Evolutionary conservation across 2,329 filamentous ascomycete genomes (phyloP), one percentile per base, ranked within the genome.

Genomic region (Metarhizium humberi): DNA sequence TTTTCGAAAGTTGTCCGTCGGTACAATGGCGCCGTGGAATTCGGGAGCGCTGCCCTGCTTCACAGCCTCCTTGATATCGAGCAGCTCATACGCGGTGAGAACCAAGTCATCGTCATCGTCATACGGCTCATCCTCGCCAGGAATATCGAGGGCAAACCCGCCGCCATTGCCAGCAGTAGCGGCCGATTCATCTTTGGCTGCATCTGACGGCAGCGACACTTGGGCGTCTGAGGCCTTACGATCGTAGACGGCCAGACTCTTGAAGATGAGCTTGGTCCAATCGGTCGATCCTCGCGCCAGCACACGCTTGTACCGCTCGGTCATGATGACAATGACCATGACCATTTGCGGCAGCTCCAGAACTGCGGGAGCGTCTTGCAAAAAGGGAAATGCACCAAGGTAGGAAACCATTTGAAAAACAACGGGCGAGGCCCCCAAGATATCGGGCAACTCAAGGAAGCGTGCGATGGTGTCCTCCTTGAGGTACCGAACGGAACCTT

Each of bases 381-480:
- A 75, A 60, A 90, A 90, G 0, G 87, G 87, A 57, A 91, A 90
- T 1, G 87, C 84, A 36, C 84, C 87, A 1, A 90, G 74, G 61
- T 85, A 87, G 4, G 84, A 85, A 2, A 85, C 68, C 77, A 89
- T 86, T 63, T 88, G 85, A 64, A 88, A 90, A 49, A 90, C 64
- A 47, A 90, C 78, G 2, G 85, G 78, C 4, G 85, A 86, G 7
- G 81, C 85, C 52, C 77, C 79, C 30, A 90, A 72, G 30, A 85
- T 78, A 64, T 90, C 86, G 3, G 87, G 87, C 20, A 91, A 78
- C 69, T 88, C 85, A 48, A 91, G 79, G 67, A 88, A 90, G 38
- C 85, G 80, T 57, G 83, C 80, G 60, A 90, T 72, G 11, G 86
- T 89, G 52, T 86, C 80, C 65, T 73, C 85, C 63, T 83, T 87